These are phyloP conservation scores for Plantago major DNA, from an alignment of 257 asterid genomes.

Conservation along the genomic window DNA sequence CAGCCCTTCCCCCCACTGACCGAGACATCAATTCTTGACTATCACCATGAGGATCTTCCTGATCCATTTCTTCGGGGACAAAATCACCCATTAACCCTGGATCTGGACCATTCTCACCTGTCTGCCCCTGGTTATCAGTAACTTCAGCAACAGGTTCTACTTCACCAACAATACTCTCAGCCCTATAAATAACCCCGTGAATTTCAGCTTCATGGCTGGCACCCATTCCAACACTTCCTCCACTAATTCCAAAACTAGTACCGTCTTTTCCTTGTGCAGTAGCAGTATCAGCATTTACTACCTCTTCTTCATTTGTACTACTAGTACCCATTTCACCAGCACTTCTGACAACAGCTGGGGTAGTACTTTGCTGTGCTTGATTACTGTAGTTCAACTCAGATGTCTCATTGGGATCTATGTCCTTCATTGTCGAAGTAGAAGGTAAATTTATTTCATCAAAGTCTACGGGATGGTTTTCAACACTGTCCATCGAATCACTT, in stretches of 20 bases:
- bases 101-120: slow-evolving; percentile 82
- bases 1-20: slow-evolving; percentile 76
- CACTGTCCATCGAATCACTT: slow-evolving; percentile 95
- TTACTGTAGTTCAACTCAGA: slow-evolving; percentile 91
- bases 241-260: slow-evolving; percentile 87
- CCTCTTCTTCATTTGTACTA: slow-evolving; percentile 97
- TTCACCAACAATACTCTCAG: slow-evolving; percentile 81
- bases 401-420: slow-evolving; percentile 60
- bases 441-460: slow-evolving; percentile 71
- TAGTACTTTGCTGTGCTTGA: slow-evolving; percentile 93
- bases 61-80: slow-evolving; percentile 89
- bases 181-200: slow-evolving; percentile 79
- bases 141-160: slow-evolving; percentile 85
- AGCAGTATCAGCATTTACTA: slow-evolving; percentile 77
- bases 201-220: slow-evolving; percentile 99
- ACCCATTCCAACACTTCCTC: slow-evolving; percentile 99
- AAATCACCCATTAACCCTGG: slow-evolving; percentile 97
- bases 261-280: slow-evolving; percentile 83
- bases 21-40: slow-evolving; percentile 87
- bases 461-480: slow-evolving; percentile 83
- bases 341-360: slow-evolving; percentile 69
- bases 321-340: slow-evolving; percentile 91
- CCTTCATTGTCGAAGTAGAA: slow-evolving; percentile 63
- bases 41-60: slow-evolving; percentile 87
- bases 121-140: slow-evolving; percentile 86